These are phyloP conservation scores for Scheffersomyces segobiensis DNA, from an alignment of 1,139 yeast species.

Conservation along the genomic window DNA sequence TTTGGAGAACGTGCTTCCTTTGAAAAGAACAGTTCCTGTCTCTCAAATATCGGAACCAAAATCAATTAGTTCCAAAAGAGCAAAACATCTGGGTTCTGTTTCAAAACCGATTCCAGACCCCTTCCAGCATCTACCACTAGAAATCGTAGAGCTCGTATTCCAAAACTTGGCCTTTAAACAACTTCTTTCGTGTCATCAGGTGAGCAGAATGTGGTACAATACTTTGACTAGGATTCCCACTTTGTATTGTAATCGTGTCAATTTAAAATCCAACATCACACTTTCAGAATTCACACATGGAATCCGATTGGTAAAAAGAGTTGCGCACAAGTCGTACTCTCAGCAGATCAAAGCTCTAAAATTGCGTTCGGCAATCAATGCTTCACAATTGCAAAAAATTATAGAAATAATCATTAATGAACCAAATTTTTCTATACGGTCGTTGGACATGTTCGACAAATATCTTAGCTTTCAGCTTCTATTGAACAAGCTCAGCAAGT, in stretches of 20 bases:
- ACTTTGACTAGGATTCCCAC: constrained; percentile 25
- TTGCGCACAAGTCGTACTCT: constrained; percentile 16
- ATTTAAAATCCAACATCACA: constrained; percentile 27
- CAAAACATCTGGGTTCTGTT: background rate
- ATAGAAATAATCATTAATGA: constrained; percentile 26
- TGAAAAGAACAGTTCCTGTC: background rate
- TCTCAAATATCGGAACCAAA: background rate
- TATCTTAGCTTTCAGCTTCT: constrained; percentile 27
- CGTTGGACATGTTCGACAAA: constrained; percentile 27
- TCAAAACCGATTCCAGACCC: constrained; percentile 24
- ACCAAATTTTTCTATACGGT: constrained; percentile 17
- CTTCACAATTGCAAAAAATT: constrained; percentile 24
- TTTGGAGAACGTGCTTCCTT: background rate
- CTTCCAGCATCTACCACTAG: constrained; percentile 27
- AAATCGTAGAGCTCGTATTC: constrained; percentile 31
- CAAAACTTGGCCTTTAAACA: constrained; percentile 17
- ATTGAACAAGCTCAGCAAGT: constrained; percentile 23
- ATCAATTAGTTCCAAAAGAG: background rate
- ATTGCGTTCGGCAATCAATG: constrained; percentile 25
- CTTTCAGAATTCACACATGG: constrained; percentile 33
- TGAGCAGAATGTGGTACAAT: constrained; percentile 34
- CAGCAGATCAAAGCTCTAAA: constrained; percentile 20
- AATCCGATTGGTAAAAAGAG: constrained; percentile 23
- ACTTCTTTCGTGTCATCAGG: constrained; percentile 30
- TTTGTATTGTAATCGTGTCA: constrained; percentile 23